Conservation (phyloP, 2,329 filamentous ascomycete genomes). For the Ophiocordyceps camponoti-rufipedis region DNA sequence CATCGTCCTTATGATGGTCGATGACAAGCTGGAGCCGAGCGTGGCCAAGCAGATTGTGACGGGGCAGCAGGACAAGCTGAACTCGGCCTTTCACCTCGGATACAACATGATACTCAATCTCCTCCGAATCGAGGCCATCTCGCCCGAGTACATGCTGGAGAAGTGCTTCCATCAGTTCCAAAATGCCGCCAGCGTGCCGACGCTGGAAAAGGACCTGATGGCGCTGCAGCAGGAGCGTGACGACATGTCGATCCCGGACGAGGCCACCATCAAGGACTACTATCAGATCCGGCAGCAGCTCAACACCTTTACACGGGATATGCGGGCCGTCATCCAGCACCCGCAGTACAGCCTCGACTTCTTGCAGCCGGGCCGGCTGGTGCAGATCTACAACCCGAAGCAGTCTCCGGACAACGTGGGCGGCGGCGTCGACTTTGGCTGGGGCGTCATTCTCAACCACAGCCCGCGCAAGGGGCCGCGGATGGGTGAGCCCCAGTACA, state of each 20-base stretch:
- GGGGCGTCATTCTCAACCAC: constrained; percentile 75
- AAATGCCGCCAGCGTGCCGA: constrained; percentile 72
- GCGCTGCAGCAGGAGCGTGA: constrained; percentile 60
- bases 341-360: constrained; percentile 74
- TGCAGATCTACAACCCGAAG: constrained; percentile 61
- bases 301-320: constrained; percentile 67
- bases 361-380: constrained; percentile 70
- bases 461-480: constrained; percentile 46
- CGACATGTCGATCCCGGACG: constrained; percentile 62
- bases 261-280: constrained; percentile 81
- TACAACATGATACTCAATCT: constrained; percentile 99
- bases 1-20: constrained; percentile 99
- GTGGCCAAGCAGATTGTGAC: constrained; percentile 92
- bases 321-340: constrained; percentile 81
- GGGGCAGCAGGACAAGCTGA: constrained; percentile 89
- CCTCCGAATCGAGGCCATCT: constrained; percentile 96
- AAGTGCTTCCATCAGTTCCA: constrained; percentile 97
- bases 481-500: constrained; percentile 47
- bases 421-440: constrained; percentile 56
- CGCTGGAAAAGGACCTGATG: constrained; percentile 66
- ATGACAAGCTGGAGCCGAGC: constrained; percentile 86
- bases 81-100: constrained; percentile 91
- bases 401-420: constrained; percentile 21
- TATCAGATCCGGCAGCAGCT: constrained; percentile 78
- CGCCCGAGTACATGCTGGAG: constrained; percentile 97